These are phyloP conservation scores for Parietaria judaica DNA, from an alignment of 306 rosid genomes.

Conservation along the genomic window DNA sequence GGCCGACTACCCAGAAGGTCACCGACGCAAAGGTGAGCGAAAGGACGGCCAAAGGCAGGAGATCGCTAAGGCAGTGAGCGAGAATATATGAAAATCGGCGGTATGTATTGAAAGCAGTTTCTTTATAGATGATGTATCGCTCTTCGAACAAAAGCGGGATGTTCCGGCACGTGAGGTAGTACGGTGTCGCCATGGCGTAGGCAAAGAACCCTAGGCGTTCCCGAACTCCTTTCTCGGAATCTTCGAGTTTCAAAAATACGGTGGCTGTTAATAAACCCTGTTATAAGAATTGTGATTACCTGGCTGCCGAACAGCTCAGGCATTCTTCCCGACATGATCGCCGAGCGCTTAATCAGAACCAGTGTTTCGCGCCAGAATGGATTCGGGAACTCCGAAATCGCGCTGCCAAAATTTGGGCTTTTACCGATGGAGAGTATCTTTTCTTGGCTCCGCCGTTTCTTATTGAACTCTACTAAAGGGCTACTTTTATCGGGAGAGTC, in stretches of 20 bases:
- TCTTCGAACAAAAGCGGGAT: constrained; percentile 82
- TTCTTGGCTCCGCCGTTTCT: constrained; percentile 32
- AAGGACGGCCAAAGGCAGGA: constrained; percentile 47
- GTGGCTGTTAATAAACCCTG: constrained; percentile 77
- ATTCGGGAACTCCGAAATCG: constrained; percentile 58
- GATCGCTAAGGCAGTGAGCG: constrained; percentile 35
- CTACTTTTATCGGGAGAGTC: constrained; percentile 61
- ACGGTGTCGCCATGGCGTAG: constrained; percentile 87
- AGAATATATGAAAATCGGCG: constrained; percentile 62
- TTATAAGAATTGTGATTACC: constrained; percentile 52
- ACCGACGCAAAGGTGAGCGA: constrained; percentile 40
- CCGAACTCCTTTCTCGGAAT: constrained; percentile 59
- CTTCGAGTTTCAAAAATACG: constrained; percentile 62
- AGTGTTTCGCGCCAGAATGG: constrained; percentile 58
- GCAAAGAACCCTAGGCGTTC: constrained; percentile 86
- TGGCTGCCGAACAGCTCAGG: constrained; percentile 65
- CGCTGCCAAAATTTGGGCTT: constrained; percentile 42
- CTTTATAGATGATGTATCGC: constrained; percentile 75
- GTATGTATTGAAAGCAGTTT: constrained; percentile 76
- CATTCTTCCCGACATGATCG: constrained; percentile 40
- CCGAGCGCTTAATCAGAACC: constrained; percentile 51
- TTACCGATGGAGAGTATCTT: constrained; percentile 11
- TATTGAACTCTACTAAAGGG: constrained; percentile 70
- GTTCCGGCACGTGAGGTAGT: constrained; percentile 76
- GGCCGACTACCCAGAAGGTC: constrained; percentile 87